phyloP scores from a whole-genome alignment of 352 stramenopile species.

The Pseudoperonospora humuli region DNA sequence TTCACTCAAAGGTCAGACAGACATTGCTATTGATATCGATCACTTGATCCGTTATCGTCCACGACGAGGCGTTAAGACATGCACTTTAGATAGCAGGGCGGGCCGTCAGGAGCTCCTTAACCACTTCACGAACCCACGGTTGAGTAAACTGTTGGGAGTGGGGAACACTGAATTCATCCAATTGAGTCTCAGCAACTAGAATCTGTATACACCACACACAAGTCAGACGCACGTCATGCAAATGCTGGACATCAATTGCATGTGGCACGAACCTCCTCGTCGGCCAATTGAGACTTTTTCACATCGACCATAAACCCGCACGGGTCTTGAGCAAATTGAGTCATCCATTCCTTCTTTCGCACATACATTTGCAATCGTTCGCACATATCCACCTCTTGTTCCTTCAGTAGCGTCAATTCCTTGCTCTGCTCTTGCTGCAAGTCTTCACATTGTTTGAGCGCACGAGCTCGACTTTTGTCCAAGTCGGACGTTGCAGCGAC shows the following conservation, averaged over 20 bases:
- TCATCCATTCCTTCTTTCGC: constrained; percentile 62
- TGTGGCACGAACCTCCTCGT: constrained; percentile 38
- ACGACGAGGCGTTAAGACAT: too few species aligned
- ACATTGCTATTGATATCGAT: constrained; percentile 28
- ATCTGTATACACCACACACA: constrained; percentile 21
- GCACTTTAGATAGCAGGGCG: constrained; percentile 10
- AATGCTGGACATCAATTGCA: background rate
- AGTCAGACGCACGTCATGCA: background rate
- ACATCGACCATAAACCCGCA: constrained; percentile 59
- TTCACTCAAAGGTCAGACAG: too few species aligned
- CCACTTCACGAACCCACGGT: constrained; percentile 53
- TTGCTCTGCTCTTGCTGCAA: constrained; percentile 61
- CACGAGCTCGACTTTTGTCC: constrained; percentile 25
- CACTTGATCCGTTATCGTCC: too few species aligned
- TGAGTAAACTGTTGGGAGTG: constrained; percentile 58
- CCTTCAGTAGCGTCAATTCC: constrained; percentile 46
- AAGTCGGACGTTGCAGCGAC: constrained; percentile 47
- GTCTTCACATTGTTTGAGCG: constrained; percentile 49
- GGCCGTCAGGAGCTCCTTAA: constrained; percentile 22
- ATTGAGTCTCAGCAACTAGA: constrained; percentile 36
- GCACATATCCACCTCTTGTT: constrained; percentile 48
- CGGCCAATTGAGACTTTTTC: constrained; percentile 44
- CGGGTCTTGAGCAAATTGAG: constrained; percentile 53
- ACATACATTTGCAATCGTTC: constrained; percentile 39
- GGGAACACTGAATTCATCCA: constrained; percentile 53